Evolutionary conservation across 2,329 filamentous ascomycete genomes (phyloP), one percentile per base, ranked within the genome.

Genomic region (Hypoxylon sp.): DNA sequence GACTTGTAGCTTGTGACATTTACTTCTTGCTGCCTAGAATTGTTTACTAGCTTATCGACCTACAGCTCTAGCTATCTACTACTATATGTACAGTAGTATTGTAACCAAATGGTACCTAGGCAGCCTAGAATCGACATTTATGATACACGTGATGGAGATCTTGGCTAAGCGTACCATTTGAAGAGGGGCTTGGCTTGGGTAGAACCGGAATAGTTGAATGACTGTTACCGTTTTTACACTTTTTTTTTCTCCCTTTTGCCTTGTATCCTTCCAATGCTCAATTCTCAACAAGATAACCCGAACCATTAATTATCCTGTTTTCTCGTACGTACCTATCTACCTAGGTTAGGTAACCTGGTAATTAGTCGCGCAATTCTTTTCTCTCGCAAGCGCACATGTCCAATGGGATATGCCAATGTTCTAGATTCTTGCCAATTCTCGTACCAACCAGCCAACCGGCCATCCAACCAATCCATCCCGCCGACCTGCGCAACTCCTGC

Each of bases 191-290:
- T 31, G 39, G 9, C 47, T 29, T 53, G 47, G 54, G 39, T 44
- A 44, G 39, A 44, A 44, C 39, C 39, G 17, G 39, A 17, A 19
- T 58, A 29, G 42, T 17, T 31, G 26, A 10, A 42, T 29, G 42
- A 42, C 14, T 19, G 44, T 44, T 37, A 52, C 62, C 51, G 62
- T 69, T 69, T 69, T 66, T 59, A 59, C 62, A 66, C 62, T 62
- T 68, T 54, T 31, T 22, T 31, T 10, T 47, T 57, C 10, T 59
- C 5, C 29, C 5, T 35, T 54, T 11, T 8, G 37, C 52, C 37
- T 10, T 39, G 19, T 11, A 22, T 9, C 33, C 2, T 47, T 52
- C 52, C 51, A 52, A 42, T 31, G 39, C 19, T 44, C 39, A 44
- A 44, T 17, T 10, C 39, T 42, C n/a, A 50, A 29, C 24, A 29